A percentile compares a stretch with the other conserved stretches of the same genome.
phyloP scores from a whole-genome alignment of 805 yeast species.

The Starmera caribaea region DNA sequence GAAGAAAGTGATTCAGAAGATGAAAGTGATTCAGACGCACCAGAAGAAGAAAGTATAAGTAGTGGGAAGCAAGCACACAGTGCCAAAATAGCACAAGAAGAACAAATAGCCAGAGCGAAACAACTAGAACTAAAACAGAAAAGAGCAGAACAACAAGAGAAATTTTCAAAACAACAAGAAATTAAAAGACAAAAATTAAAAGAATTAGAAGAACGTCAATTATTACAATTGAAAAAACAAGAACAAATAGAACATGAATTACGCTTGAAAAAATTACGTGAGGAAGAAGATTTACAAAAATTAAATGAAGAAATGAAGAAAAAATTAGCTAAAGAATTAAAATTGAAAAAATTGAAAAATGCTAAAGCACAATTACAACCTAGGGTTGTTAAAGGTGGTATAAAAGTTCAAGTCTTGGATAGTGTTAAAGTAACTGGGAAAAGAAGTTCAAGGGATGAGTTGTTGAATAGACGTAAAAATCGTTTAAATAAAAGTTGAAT shows the following conservation, averaged over 20 bases:
- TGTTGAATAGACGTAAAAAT: constrained; percentile 17
- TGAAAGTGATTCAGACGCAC: constrained; percentile 36
- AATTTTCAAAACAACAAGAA: constrained; percentile 15
- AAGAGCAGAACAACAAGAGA: constrained; percentile 17
- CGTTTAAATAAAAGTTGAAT: constrained; percentile 11
- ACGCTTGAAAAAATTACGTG: constrained; percentile 6
- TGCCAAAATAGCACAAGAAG: constrained; percentile 17
- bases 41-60: constrained; percentile 35
- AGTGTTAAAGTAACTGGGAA: constrained; percentile 7
- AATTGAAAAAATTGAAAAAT: constrained; percentile 3
- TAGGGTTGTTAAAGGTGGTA: constrained; percentile 13
- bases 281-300: constrained; percentile 8
- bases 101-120: constrained; percentile 16
- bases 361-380: constrained; percentile 6
- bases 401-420: constrained; percentile 13
- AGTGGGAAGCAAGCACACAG: constrained; percentile 18
- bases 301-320: constrained; percentile 4
- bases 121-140: constrained; percentile 16
- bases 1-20: constrained; percentile 14
- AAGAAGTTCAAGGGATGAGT: constrained; percentile 8
- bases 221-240: constrained; percentile 10
- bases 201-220: constrained; percentile 11
- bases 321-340: constrained; percentile 3
- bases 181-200: constrained; percentile 12
- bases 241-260: constrained; percentile 10